phyloP scores from a whole-genome alignment of 495 filamentous ascomycete genomes.

The Tetracladium setigerum region DNA sequence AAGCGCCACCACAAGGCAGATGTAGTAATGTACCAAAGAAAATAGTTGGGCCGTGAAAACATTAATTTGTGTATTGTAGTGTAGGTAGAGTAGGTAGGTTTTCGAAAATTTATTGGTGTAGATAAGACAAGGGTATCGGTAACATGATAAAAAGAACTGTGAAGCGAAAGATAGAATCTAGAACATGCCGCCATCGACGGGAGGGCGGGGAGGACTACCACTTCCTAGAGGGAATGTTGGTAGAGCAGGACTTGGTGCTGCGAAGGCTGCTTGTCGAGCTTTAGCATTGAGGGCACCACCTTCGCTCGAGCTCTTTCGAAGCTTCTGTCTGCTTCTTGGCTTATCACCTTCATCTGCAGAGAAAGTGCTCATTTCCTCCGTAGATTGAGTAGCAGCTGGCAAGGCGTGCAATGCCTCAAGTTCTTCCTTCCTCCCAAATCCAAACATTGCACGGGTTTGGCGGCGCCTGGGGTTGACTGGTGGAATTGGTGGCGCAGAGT shows the following conservation, averaged over 20 bases:
- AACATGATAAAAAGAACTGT: not conserved
- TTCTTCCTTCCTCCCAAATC: constrained; percentile 23
- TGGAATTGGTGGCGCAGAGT: constrained; percentile 49
- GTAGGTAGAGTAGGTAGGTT: constrained; percentile 11
- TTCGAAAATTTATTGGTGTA: not conserved
- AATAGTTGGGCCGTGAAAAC: constrained; percentile 11
- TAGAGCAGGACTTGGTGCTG: constrained; percentile 21
- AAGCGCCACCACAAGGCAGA: constrained; percentile 8
- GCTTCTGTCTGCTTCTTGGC: constrained; percentile 9
- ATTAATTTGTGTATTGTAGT: constrained; percentile 11
- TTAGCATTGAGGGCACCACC: constrained; percentile 21
- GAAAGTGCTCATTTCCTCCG: constrained; percentile 22
- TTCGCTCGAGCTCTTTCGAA: constrained; percentile 22
- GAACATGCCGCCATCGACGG: constrained; percentile 21
- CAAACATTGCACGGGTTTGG: constrained; percentile 47
- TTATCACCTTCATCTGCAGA: constrained; percentile 23
- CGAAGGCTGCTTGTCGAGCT: constrained; percentile 14
- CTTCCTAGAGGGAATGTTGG: constrained; percentile 6
- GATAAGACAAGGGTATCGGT: not conserved
- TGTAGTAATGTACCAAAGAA: constrained; percentile 19
- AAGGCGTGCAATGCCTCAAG: constrained; percentile 9
- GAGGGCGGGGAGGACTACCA: constrained; percentile 7
- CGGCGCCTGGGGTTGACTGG: constrained; percentile 65
- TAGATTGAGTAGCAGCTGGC: constrained; percentile 16
- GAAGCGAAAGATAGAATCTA: constrained; percentile 4